These are phyloP conservation scores for Leccinum longicurvipes DNA, from an alignment of 768 basidiomycete genomes.

Conservation along the genomic window DNA sequence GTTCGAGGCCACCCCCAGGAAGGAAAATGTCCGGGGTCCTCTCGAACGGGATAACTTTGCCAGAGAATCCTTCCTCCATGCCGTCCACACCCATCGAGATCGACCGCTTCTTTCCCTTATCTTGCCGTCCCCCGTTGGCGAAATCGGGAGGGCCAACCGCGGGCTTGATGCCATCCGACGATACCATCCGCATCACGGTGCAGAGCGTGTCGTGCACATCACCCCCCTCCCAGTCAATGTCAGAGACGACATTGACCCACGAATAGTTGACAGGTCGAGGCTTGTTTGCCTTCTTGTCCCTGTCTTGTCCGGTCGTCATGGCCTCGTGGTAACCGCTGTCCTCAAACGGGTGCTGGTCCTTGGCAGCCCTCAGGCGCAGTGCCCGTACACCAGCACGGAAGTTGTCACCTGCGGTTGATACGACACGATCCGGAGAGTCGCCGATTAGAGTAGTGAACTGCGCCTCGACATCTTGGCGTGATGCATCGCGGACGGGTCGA, in stretches of 20 bases:
- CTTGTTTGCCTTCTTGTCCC: constrained; percentile 32
- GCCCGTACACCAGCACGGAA: constrained; percentile 71
- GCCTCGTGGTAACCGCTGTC: constrained; percentile 25
- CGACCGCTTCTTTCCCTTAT: constrained; percentile 30
- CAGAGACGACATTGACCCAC: constrained; percentile 78
- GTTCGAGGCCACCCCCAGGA: constrained; percentile 26
- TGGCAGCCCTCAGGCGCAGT: constrained; percentile 35
- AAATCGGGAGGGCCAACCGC: constrained; percentile 23
- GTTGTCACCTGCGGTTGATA: constrained; percentile 70
- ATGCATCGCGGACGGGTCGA: constrained; percentile 28
- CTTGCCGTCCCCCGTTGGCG: constrained; percentile 2
- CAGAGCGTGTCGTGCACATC: constrained; percentile 57
- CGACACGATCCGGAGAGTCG: constrained; percentile 57
- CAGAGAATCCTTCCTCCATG: constrained; percentile 17
- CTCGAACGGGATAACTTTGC: constrained; percentile 35
- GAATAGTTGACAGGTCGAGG: constrained; percentile 63
- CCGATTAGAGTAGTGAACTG: constrained; percentile 84
- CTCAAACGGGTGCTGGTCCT: constrained; percentile 27
- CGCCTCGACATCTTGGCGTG: constrained; percentile 28
- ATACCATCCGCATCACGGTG: constrained; percentile 38
- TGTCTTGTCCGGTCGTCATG: constrained; percentile 19
- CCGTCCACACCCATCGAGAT: constrained; percentile 7
- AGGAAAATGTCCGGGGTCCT: constrained; percentile 32
- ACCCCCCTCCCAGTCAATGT: constrained; percentile 80
- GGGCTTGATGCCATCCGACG: constrained; percentile 32